Conservation (phyloP, 768 basidiomycete species). For the Steccherinum ochraceum region DNA sequence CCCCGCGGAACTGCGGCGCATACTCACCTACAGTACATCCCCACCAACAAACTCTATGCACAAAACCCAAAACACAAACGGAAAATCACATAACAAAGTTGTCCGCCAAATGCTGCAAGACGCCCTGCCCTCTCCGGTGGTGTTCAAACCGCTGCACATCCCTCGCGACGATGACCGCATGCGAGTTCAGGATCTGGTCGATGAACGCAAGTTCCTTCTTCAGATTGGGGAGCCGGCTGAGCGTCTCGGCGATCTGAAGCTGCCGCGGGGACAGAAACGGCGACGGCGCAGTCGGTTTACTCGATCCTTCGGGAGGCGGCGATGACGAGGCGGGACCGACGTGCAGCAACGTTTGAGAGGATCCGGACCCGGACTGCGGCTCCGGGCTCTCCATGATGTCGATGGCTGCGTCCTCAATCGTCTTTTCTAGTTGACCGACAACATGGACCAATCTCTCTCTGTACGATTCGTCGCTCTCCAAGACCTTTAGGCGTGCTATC, state of each 20-base stretch:
- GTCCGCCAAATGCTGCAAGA: slow-evolving; percentile 68
- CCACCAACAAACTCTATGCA: too few relatives aligned
- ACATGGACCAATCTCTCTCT: slow-evolving; percentile 49
- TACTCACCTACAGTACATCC: too few relatives aligned
- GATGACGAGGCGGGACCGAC: neutral
- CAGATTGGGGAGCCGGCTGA: slow-evolving; percentile 63
- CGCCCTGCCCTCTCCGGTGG: slow-evolving; percentile 56
- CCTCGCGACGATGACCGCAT: slow-evolving; percentile 66
- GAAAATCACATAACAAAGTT: slow-evolving; percentile 42
- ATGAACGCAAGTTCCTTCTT: slow-evolving; percentile 70
- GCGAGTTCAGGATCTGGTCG: slow-evolving; percentile 51
- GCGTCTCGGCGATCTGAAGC: slow-evolving; percentile 43
- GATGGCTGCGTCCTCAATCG: slow-evolving; percentile 54
- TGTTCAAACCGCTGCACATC: slow-evolving; percentile 54
- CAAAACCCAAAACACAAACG: too few relatives aligned
- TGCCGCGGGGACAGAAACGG: slow-evolving; percentile 49
- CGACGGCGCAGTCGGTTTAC: slow-evolving; percentile 23
- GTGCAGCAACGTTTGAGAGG: neutral
- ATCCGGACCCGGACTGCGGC: neutral
- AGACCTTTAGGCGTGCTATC: slow-evolving; percentile 52
- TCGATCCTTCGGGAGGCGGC: neutral
- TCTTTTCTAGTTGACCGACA: slow-evolving; percentile 50
- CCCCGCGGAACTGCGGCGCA: too few relatives aligned
- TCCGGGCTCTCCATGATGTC: slow-evolving; percentile 48
- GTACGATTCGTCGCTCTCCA: slow-evolving; percentile 50